Evolutionary conservation across 192 early-diverging fungal genomes (phyloP).

Genomic region (Endogone sp.): DNA sequence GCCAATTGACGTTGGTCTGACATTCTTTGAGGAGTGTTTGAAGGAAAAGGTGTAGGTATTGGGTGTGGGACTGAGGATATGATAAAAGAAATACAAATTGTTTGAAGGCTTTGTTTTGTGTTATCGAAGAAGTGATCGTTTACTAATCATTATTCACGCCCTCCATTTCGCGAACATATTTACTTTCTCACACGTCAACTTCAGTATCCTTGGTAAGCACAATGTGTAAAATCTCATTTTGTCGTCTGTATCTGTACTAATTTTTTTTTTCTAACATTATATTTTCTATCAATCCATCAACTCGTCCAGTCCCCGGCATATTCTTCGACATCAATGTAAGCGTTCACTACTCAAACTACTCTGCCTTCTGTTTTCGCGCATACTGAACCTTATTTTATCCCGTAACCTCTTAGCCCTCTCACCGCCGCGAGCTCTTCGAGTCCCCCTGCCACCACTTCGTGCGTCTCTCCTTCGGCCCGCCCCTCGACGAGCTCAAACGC

Average conservation of each 20-base stretch:
- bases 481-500: constrained; percentile 39
- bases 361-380: background rate
- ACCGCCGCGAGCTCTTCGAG: constrained; percentile 48
- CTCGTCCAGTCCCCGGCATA: constrained; percentile 39
- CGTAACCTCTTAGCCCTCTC: constrained; percentile 28
- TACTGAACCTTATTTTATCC: background rate
- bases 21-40: constrained; percentile 52
- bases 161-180: background rate
- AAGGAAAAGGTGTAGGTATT: constrained; percentile 48
- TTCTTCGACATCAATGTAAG: constrained; percentile 55
- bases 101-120: background rate
- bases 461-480: constrained; percentile 50
- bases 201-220: constrained; percentile 2
- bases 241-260: too few relatives aligned
- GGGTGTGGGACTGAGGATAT: constrained; percentile 10
- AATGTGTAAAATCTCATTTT: background rate
- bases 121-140: too few relatives aligned
- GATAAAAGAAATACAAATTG: too few relatives aligned
- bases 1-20: constrained; percentile 48
- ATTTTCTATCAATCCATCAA: too few relatives aligned
- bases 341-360: background rate
- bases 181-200: background rate
- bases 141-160: background rate
- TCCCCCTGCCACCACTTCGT: constrained; percentile 55
- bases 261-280: too few relatives aligned